Evolutionary conservation across 2,329 filamentous ascomycete genomes (phyloP), one percentile per base, ranked within the genome.

Genomic region (Scedosporium apiospermum): DNA sequence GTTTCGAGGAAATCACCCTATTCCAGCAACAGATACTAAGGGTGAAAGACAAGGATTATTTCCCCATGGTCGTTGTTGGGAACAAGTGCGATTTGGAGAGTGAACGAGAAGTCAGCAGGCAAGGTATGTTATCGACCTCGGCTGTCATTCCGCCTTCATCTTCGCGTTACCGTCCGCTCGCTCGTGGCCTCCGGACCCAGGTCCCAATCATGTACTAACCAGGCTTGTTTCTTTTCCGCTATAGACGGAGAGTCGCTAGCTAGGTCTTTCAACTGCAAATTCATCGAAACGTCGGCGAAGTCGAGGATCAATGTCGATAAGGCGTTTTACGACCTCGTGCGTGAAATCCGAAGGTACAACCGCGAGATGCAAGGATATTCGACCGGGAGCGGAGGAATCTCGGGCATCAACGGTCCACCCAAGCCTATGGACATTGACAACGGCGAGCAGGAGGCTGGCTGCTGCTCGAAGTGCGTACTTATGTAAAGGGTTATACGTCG

Each of bases 41-140:
- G 69, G 95, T 99, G 71, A 99, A 99, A 84, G 95, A 98, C 81
- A 98, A 96, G 86, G 95, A 99, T 79, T 96, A 97, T 77, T 99
- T 99, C 82, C 95, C 95, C 69, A 98, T 99, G 82, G 96, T 98
- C 64, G 90, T 99, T 57, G 95, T 98, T 51, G 95, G 92, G 70
- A 99, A 99, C 86, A 99, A 99, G 84, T 97, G 93, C 79, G 95
- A 99, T 91, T 80, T 99, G 75, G 93, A 97, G 72, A 82, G 82
- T 69, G 93, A 99, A 78, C 86, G 95, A 72, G 90, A 93, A 71
- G 95, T 99, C 64, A 89, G 91, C 67, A 88, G 89, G 80, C 88
- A 96, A 86, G 93, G 93, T 96, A 83, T 67, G 86, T 78, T 57
- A 21, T 57, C 18, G 27, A 21, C n/a, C 4, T 23, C 7, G 49